These are phyloP conservation scores for Phoenix roebelenii DNA, from an alignment of 176 grass and related monocot species.

Conservation along the genomic window DNA sequence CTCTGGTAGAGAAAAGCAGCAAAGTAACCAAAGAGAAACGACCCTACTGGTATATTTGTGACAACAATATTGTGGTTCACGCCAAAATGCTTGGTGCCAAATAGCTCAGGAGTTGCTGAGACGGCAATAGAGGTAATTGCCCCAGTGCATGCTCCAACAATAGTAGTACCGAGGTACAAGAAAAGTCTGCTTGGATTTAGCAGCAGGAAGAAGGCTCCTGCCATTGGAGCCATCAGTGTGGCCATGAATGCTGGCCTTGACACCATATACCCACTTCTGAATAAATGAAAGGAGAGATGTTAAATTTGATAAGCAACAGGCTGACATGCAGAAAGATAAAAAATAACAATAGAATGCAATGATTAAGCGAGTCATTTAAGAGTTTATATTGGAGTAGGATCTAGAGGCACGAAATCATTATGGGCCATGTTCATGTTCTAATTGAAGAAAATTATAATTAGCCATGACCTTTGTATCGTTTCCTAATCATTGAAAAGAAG, in stretches of 20 bases:
- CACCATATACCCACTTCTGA: conserved; percentile 48
- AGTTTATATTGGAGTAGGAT: too few relatives aligned
- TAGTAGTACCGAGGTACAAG: conserved; percentile 63
- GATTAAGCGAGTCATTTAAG: too few relatives aligned
- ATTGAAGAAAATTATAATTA: too few relatives aligned
- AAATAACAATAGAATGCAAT: too few relatives aligned
- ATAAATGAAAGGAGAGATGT: neutral
- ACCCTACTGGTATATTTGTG: conserved; percentile 70
- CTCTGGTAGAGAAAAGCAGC: conserved; percentile 66
- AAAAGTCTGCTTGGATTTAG: conserved; percentile 30
- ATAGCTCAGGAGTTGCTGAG: conserved; percentile 77
- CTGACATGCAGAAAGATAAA: too few relatives aligned
- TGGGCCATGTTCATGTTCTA: too few relatives aligned
- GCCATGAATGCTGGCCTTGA: conserved; percentile 83
- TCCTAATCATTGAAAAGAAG: neutral
- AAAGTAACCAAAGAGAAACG: conserved; percentile 88
- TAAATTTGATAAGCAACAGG: too few relatives aligned
- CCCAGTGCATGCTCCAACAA: conserved; percentile 82
- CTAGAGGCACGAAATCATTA: too few relatives aligned
- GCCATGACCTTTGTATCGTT: too few relatives aligned
- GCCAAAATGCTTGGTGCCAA: conserved; percentile 75
- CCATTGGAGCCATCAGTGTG: conserved; percentile 61
- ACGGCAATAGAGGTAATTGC: conserved; percentile 80
- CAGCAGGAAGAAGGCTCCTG: conserved; percentile 68
- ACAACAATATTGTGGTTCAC: conserved; percentile 98